Evolutionary conservation across 140 eudicot species (phyloP), one percentile per base, ranked within the genome.

Genomic region (Anethum foeniculum): DNA sequence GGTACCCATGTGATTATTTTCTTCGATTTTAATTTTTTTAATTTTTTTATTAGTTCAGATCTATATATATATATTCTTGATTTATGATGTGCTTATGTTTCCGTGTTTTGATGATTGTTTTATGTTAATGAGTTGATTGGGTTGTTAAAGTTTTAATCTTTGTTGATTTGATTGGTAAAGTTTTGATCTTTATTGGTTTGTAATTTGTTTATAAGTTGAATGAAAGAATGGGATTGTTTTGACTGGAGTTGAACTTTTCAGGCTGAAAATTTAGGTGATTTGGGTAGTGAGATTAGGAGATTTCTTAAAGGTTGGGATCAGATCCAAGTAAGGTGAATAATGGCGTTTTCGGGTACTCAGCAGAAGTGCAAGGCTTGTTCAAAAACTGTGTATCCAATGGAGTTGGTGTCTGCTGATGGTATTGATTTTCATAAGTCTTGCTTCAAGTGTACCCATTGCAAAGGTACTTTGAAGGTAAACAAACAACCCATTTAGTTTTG

Each of bases 361-460:
- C 92, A 93, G 83, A 93, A 93, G 84, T 93, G 98, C 91, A 93
- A 93, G 93, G 97, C 97, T 36, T 93, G 98, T 84, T 96, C 89
- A 84, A 93, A 93, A 87, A 93, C 98, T 11, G 98, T 93, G 85
- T 93, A 93, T 76, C 96, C 97, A 3, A 89, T 93, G 80, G 98
- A 93, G 89, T 90, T 90, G 77, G 86, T 93, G 91, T 93, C 98
- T 83, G 98, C 98, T 43, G 98, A 93, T 90, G 98, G 98, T 38
- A 76, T 93, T 82, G 90, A 87, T 87, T 93, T 90, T 81, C 98
- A 93, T 82, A 93, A 93, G 73, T 88, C 98, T 84, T 93, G 98
- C 88, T 93, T 93, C 89, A 93, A 90, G 80, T 93, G 98, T 82
- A 83, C 83, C 69, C 98, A 93, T 79, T 93, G 97, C 92, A 93